phyloP scores from a whole-genome alignment of 2,329 filamentous ascomycete species.

The Xylariales sp. region DNA sequence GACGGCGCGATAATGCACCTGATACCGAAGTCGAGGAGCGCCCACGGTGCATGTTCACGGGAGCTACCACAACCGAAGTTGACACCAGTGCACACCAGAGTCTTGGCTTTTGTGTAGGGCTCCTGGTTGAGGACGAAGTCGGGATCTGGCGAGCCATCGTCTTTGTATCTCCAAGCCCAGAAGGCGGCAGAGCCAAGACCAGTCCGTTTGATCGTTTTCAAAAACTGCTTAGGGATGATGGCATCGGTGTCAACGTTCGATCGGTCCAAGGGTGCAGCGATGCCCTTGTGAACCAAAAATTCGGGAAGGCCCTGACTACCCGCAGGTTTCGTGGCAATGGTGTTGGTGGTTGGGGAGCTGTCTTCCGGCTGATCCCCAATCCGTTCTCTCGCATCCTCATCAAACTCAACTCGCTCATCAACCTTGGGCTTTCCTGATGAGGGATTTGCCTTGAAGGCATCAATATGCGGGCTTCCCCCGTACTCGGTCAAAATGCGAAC shows the following conservation, averaged over 20 bases:
- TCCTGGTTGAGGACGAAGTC: conserved; percentile 88
- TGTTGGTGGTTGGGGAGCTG: conserved; percentile 60
- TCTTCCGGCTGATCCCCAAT: conserved; percentile 60
- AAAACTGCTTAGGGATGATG: conserved; percentile 98
- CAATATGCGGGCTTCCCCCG: conserved; percentile 55
- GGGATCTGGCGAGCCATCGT: conserved; percentile 68
- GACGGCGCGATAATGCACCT: conserved; percentile 87
- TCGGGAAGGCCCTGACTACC: conserved; percentile 67
- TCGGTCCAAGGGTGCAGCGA: conserved; percentile 81
- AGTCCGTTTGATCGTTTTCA: conserved; percentile 98
- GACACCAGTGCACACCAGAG: conserved; percentile 82
- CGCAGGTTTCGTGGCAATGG: conserved; percentile 42
- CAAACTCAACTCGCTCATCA: conserved; percentile 48
- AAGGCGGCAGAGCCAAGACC: conserved; percentile 87
- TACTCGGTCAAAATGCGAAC: conserved; percentile 72
- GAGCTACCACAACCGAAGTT: conserved; percentile 96
- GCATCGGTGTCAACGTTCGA: conserved; percentile 97
- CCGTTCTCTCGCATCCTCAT: conserved; percentile 48
- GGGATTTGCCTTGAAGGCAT: conserved; percentile 39
- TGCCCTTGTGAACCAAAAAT: conserved; percentile 79
- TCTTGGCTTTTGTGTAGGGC: conserved; percentile 78
- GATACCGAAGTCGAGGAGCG: conserved; percentile 93
- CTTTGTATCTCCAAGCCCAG: conserved; percentile 73
- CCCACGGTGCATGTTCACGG: conserved; percentile 96
- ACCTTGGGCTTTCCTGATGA: conserved; percentile 40